A percentile compares a stretch with the other conserved stretches of the same genome.
These are phyloP conservation scores for Mycena rosella DNA, from an alignment of 768 basidiomycete species.

Conservation along the genomic window DNA sequence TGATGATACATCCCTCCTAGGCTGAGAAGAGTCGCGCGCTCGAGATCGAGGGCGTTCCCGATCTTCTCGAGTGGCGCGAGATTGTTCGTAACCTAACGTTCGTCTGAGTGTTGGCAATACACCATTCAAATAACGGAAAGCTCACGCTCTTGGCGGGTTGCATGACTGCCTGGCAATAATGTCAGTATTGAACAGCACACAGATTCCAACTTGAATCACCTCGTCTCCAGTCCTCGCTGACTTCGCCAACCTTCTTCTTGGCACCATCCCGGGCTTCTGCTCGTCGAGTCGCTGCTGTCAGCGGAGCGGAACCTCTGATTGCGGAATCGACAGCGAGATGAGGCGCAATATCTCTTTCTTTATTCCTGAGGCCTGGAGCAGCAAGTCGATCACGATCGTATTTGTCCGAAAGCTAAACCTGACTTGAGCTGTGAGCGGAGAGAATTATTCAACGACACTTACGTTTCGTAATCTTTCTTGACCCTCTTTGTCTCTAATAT, in stretches of 20 bases:
- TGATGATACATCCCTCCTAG: constrained; percentile 69
- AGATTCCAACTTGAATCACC: constrained; percentile 56
- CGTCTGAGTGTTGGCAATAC: constrained; percentile 16
- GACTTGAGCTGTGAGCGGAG: constrained; percentile 15
- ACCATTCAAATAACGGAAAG: constrained; percentile 1
- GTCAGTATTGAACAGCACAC: constrained; percentile 56
- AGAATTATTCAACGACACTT: constrained; percentile 44
- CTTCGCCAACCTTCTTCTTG: constrained; percentile 80
- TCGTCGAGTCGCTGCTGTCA: constrained; percentile 61
- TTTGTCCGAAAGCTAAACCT: constrained; percentile 81
- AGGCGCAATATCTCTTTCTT: constrained; percentile 77
- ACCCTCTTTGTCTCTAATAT: constrained; percentile 79
- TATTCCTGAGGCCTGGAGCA: constrained; percentile 66
- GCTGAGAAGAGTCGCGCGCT: constrained; percentile 71
- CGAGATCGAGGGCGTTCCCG: constrained; percentile 76
- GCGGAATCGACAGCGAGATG: constrained; percentile 64
- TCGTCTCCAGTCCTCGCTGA: constrained; percentile 88
- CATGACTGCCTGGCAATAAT: constrained; percentile 53
- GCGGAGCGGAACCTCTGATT: constrained; percentile 54
- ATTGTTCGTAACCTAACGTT: constrained; percentile 61
- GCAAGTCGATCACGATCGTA: constrained; percentile 86
- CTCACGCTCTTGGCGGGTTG: constrained; percentile 74
- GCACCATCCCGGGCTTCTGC: constrained; percentile 69
- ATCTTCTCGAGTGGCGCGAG: constrained; percentile 72
- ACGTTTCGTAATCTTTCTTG: constrained; percentile 85